These are phyloP conservation scores for Prunus mume DNA, from an alignment of 306 rosid genomes.

Conservation along the genomic window DNA sequence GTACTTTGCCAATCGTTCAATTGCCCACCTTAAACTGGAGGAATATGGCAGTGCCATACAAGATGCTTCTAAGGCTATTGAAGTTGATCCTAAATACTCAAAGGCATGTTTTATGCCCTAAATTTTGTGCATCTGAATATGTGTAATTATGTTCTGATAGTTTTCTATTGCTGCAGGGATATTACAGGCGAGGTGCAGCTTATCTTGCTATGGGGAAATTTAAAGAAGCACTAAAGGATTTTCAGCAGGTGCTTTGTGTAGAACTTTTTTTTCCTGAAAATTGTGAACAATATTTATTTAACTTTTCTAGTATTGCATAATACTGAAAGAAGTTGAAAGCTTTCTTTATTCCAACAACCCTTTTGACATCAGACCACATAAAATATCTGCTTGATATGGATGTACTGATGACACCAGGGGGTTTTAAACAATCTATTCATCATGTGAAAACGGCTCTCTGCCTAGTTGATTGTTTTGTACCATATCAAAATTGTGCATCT, in stretches of 20 bases:
- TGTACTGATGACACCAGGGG: background rate
- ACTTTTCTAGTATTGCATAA: background rate
- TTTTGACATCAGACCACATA: no score
- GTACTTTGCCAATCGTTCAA: conserved; percentile 90
- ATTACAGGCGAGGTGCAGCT: conserved; percentile 94
- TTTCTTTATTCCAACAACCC: background rate
- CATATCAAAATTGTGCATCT: background rate
- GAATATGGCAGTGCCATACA: conserved; percentile 95
- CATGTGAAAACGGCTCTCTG: background rate
- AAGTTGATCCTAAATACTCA: conserved; percentile 86
- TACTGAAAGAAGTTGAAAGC: background rate
- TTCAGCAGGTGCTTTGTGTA: conserved; percentile 69
- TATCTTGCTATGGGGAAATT: conserved; percentile 90
- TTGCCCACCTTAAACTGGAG: conserved; percentile 92
- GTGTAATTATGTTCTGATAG: conserved; percentile 23
- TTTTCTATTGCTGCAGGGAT: conserved; percentile 65
- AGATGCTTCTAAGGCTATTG: conserved; percentile 90
- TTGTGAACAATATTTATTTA: background rate
- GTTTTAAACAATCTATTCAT: background rate
- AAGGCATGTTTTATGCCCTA: conserved; percentile 54
- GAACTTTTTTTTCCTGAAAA: conserved; percentile 2
- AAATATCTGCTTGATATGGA: background rate
- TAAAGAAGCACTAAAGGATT: conserved; percentile 94
- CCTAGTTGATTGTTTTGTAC: background rate
- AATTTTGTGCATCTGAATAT: conserved; percentile 16